phyloP scores from a whole-genome alignment of 225 moss, liverwort and hornwort genomes.

The Anthoceros angustus region DNA sequence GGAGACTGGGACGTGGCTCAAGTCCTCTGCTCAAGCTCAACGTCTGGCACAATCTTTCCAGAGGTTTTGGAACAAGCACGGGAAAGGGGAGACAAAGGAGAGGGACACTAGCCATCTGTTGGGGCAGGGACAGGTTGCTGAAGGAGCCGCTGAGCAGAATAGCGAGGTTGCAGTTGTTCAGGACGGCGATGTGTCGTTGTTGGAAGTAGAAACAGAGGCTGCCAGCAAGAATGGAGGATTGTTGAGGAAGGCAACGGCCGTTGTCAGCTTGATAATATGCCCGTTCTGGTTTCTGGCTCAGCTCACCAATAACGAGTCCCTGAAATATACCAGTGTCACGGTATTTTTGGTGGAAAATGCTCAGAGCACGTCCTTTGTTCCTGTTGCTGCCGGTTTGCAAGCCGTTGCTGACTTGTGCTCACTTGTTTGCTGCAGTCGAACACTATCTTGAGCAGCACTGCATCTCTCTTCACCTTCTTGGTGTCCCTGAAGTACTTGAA shows the following conservation, averaged over 20 bases:
- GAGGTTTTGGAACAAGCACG: neutral
- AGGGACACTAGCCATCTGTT: neutral
- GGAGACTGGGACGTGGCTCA: conserved; percentile 15
- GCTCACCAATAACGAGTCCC: neutral
- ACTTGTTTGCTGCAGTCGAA: conserved; percentile 42
- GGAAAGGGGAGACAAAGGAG: neutral
- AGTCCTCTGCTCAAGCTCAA: conserved; percentile 14
- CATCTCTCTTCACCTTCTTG: conserved; percentile 78
- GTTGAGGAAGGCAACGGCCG: neutral
- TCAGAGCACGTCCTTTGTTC: neutral
- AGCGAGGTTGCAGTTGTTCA: neutral
- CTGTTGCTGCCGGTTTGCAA: conserved; percentile 4
- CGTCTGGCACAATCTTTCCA: neutral
- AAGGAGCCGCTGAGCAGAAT: neutral
- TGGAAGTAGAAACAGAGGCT: neutral
- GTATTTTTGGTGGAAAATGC: neutral
- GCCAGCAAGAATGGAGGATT: neutral
- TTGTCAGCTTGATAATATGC: conserved; percentile 1
- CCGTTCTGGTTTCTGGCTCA: neutral
- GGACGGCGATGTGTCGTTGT: neutral
- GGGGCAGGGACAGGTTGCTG: neutral
- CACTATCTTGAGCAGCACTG: conserved; percentile 74
- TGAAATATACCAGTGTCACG: neutral
- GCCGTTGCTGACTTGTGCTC: neutral
- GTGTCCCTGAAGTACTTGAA: conserved; percentile 39